Evolutionary conservation across 495 filamentous ascomycete species (phyloP), one percentile per base, ranked within the genome.

Genomic region (Hyphodiscus hymeniophilus): DNA sequence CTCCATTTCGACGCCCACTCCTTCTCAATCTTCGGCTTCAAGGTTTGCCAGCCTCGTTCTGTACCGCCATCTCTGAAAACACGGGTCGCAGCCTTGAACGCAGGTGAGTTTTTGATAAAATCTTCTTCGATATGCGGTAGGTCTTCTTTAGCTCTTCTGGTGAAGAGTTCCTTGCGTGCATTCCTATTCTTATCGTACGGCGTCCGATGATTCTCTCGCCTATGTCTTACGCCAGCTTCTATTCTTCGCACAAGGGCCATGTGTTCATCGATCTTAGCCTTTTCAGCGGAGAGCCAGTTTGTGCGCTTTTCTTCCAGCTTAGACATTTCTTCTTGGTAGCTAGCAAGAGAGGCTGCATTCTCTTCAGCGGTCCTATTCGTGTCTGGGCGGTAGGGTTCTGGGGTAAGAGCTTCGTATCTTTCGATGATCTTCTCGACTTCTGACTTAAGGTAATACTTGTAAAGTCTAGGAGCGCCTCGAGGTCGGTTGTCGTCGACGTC

Each of bases 21-120:
- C 28, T 36, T 42, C 26, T 39, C 46, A 38, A 60, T 60, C 46
- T 60, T 60, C 7, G 50, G 51, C 42, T 55, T 60, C 46, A 55
- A 33, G 7, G 50, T 42, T 35, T 46, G 48, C 56, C 51, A 63
- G 20, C 51, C 56, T 20, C 58, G 58, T 22, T 60, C 58, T 4
- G 54, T 55, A 38, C 58, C 58, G 28, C 22, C 20, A 50, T 55
- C 54, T 26, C 54, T 24, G 16, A 50, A 60, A 24, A 60, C 55
- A 22, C 58, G 54, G 20, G 36, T 43, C 8, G 58, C 50, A 42
- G 47, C 58, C 42, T 57, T 57, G 46, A 36, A 60, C 8, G 47
- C 16, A 12, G 46, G 47, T 11, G 47, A 47, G 4, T 17, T 40
- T n/a, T 52, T 39, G 15, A 60, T 54, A 32, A 60, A 60, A 11